Evolutionary conservation across 2,329 filamentous ascomycete species (phyloP), one percentile per base, ranked within the genome.

Genomic region (Sclerotinia subarctica): DNA sequence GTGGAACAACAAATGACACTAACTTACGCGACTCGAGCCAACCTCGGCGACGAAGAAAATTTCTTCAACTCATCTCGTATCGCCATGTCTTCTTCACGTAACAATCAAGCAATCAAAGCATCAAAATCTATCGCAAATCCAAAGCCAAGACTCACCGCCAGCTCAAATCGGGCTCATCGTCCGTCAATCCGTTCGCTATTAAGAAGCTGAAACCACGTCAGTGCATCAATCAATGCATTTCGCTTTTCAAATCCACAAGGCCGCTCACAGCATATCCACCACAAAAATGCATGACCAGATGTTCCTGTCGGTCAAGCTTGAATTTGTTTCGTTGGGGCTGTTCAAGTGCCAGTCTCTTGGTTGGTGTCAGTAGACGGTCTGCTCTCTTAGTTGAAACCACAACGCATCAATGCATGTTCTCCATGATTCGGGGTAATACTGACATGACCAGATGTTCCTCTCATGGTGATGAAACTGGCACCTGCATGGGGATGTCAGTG

Each of bases 191-290:
- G 3, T 24, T n/a, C 19, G 44, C 58, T 35, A 35, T 49, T 26
- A 15, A 29, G 21, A 21, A 35, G 44, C 58, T 49, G 58, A 62
- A 62, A 49, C 58, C 17, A 35, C 26, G 58, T 49, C 58, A 49
- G 49, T 49, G 44, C 58, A 56, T 38, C 53, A 19, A 54, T 35
- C 52, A 62, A 62, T 62, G 58, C 58, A 62, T 24, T 49, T 29
- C n/a, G 7, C 2, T 13, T 49, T 60, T 7, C 44, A 26, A 47
- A 32, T 29, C 19, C 26, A 29, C 26, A 35, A 24, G n/a, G 13
- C 19, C 29, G n/a, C 13, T 62, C 58, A 62, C 2, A 19, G 29
- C 5, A 35, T 24, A 32, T 35, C 21, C 29, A 49, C 52, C 29
- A 7, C 29, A 11, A 44, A 58, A 7, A 49, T n/a, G 21, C 15